A percentile compares a stretch with the other conserved stretches of the same genome.
Evolutionary conservation across 495 filamentous ascomycete species (phyloP).

Genomic region (Parathielavia appendiculata): DNA sequence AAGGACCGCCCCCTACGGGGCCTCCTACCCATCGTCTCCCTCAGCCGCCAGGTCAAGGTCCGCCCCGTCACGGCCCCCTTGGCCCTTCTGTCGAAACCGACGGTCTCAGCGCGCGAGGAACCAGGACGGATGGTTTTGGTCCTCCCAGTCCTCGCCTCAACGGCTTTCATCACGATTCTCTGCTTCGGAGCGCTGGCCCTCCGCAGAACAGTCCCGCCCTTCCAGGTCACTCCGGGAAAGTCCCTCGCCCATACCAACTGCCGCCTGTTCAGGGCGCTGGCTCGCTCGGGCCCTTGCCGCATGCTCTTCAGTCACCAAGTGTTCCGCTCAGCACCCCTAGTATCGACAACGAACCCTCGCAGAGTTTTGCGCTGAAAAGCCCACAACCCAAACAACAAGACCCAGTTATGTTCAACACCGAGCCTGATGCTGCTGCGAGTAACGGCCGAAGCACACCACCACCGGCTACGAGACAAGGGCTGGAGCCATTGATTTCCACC

Average conservation of each 20-base stretch:
- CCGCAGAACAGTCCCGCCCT: background rate
- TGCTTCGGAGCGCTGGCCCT: background rate
- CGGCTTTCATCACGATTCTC: background rate
- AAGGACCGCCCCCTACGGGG: conserved; percentile 29
- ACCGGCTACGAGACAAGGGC: background rate
- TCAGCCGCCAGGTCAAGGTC: conserved; percentile 17
- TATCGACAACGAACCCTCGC: background rate
- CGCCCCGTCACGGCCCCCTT: conserved; percentile 17
- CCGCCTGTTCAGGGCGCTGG: conserved; percentile 8
- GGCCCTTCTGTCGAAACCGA: conserved; percentile 2
- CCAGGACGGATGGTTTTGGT: conserved; percentile 1
- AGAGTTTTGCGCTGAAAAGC: background rate
- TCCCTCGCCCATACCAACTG: conserved; percentile 12
- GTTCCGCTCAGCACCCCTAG: background rate
- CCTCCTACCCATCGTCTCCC: conserved; percentile 30
- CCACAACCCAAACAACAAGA: background rate
- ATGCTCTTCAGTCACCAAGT: conserved; percentile 9
- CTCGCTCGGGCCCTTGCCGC: conserved; percentile 1
- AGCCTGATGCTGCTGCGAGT: conserved; percentile 5
- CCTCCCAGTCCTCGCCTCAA: background rate
- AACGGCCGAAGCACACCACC: background rate
- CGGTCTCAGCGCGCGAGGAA: background rate
- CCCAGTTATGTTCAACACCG: background rate
- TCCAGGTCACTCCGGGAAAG: background rate
- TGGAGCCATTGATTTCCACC: conserved; percentile 7